Percentiles rank a stretch among this genome's conserved stretches.
These are phyloP conservation scores for Detonula confervacea DNA, from an alignment of 352 stramenopile genomes.

Conservation along the genomic window DNA sequence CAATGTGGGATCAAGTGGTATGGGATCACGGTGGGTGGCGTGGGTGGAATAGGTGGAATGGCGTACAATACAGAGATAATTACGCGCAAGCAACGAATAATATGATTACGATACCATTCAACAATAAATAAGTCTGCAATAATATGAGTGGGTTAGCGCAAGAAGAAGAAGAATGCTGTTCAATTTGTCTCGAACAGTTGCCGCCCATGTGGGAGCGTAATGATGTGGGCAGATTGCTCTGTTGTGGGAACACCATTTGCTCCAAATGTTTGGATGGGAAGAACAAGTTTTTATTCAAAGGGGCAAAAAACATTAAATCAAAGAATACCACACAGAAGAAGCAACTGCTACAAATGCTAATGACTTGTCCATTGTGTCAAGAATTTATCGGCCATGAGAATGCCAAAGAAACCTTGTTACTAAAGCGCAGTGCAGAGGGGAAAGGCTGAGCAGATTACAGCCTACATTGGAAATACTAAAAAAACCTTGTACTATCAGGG, in stretches of 20 bases:
- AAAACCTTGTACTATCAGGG: neutral
- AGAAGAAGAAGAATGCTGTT: neutral
- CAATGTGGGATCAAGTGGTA: too few species aligned
- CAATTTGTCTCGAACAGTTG: neutral
- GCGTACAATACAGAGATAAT: too few species aligned
- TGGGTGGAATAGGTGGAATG: too few species aligned
- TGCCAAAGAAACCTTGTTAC: neutral
- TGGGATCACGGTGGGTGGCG: too few species aligned
- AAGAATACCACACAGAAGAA: neutral
- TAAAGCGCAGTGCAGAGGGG: neutral
- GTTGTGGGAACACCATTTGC: neutral
- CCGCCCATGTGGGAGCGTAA: neutral
- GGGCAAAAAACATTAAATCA: neutral
- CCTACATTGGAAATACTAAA: neutral
- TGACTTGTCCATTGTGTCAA: neutral
- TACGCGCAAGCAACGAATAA: too few species aligned
- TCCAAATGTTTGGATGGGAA: neutral
- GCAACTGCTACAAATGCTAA: neutral
- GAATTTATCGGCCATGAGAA: neutral
- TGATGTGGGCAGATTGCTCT: neutral
- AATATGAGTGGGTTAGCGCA: neutral
- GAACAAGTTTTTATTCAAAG: neutral
- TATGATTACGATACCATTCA: too few species aligned
- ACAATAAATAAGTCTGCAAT: too few species aligned
- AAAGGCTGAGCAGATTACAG: neutral